These are phyloP conservation scores for Gnetum montanum DNA, from an alignment of 75 land plant species.

Conservation along the genomic window DNA sequence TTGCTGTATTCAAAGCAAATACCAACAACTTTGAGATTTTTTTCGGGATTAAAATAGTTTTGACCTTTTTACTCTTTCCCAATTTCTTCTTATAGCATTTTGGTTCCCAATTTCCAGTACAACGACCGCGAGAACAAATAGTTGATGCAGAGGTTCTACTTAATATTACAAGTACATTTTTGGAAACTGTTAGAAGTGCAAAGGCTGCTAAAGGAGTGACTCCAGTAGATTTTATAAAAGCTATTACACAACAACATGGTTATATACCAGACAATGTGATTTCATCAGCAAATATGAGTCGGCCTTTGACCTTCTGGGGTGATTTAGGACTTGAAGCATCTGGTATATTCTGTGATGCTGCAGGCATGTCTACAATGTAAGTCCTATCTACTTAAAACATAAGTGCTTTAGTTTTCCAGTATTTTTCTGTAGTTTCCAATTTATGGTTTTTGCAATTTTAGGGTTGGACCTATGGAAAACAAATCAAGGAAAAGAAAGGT, in stretches of 20 bases:
- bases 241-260: slow-evolving; percentile 28
- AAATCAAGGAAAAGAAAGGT: slow-evolving; percentile 46
- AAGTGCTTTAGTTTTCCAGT: too few relatives aligned
- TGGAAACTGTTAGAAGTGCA: slow-evolving; percentile 27
- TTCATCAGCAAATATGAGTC: slow-evolving; percentile 3
- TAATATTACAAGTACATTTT: slow-evolving; percentile 38
- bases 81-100: background rate
- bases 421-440: too few relatives aligned
- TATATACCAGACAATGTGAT: background rate
- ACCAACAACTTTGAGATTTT: background rate
- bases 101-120: slow-evolving; percentile 24
- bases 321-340: slow-evolving; percentile 45
- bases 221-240: slow-evolving; percentile 44
- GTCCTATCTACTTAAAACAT: slow-evolving; percentile 3
- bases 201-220: slow-evolving; percentile 28
- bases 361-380: slow-evolving; percentile 65
- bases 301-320: slow-evolving; percentile 32
- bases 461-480: slow-evolving; percentile 77
- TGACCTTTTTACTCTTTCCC: background rate
- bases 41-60: background rate
- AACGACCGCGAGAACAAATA: slow-evolving; percentile 74
- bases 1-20: too few relatives aligned
- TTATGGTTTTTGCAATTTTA: too few relatives aligned
- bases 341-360: slow-evolving; percentile 23
- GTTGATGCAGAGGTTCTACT: slow-evolving; percentile 80